Percentiles rank a stretch among this genome's conserved stretches.
Evolutionary conservation across 306 rosid genomes (phyloP).

Genomic region (Inga leiocalycina): DNA sequence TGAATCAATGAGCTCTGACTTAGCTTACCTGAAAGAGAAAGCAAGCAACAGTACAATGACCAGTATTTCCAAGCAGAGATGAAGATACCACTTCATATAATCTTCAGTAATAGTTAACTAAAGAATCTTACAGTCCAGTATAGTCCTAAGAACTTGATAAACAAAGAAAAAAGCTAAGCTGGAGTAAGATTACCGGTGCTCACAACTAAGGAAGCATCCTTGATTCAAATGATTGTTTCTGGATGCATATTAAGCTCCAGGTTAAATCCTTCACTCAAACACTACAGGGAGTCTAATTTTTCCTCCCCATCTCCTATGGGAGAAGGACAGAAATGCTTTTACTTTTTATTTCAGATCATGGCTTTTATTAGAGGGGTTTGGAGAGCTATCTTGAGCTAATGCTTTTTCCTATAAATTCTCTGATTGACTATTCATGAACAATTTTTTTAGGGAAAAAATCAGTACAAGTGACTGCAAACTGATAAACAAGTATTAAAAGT

Average conservation of each 20-base stretch:
- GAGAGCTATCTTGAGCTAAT: background rate
- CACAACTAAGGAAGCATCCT: background rate
- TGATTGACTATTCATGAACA: background rate
- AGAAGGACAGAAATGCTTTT: background rate
- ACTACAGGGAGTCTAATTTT: background rate
- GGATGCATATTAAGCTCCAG: background rate
- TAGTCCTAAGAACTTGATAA: background rate
- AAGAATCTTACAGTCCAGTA: background rate
- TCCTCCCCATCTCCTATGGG: background rate
- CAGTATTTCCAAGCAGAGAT: conserved; percentile 3
- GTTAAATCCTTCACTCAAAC: background rate
- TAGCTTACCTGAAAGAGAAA: conserved; percentile 46
- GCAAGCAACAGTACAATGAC: conserved; percentile 12
- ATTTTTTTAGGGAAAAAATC: background rate
- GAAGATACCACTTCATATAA: conserved; percentile 4
- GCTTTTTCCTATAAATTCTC: background rate
- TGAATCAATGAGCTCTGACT: conserved; percentile 36
- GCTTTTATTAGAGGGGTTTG: background rate
- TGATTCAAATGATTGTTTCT: background rate
- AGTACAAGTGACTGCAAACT: background rate
- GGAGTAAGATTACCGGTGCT: background rate
- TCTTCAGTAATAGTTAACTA: background rate
- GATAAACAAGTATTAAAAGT: conserved; percentile 14
- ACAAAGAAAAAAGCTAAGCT: conserved; percentile 18
- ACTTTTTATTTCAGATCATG: background rate